These are phyloP conservation scores for Rubroboletus satanas DNA, from an alignment of 768 basidiomycete genomes.

Conservation along the genomic window DNA sequence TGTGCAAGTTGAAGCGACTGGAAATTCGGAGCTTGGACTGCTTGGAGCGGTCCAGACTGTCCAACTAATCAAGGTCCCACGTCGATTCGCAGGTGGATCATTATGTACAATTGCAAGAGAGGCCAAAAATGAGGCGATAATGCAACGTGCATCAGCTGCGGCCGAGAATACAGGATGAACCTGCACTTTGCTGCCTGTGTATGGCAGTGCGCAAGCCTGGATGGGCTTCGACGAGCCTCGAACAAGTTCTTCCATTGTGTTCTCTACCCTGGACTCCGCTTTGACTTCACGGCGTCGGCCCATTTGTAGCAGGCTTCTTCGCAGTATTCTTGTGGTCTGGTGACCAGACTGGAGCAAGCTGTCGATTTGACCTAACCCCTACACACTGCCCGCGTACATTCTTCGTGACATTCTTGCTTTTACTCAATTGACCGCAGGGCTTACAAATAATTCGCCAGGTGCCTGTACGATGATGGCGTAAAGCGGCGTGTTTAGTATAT, in stretches of 20 bases:
- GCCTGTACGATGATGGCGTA: too few relatives aligned
- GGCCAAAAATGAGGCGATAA: background rate
- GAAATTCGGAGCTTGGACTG: background rate
- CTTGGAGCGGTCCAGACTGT: background rate
- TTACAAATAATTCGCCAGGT: too few relatives aligned
- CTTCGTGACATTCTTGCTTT: too few relatives aligned
- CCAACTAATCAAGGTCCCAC: background rate
- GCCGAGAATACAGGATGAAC: background rate
- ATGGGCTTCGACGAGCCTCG: background rate
- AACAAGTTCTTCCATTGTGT: background rate
- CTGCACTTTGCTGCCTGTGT: background rate
- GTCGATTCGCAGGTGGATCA: background rate
- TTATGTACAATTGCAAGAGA: background rate
- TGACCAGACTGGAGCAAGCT: too few relatives aligned
- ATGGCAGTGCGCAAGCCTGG: background rate
- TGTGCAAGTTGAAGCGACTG: background rate
- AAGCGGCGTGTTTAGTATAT: too few relatives aligned
- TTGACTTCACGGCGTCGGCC: background rate
- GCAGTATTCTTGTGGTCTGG: background rate
- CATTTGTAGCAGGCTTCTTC: background rate
- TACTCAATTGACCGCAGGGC: too few relatives aligned
- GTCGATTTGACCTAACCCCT: too few relatives aligned
- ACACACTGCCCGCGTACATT: too few relatives aligned
- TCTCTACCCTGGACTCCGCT: background rate
- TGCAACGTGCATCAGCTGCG: background rate